Evolutionary conservation across 768 basidiomycete genomes (phyloP).

Genomic region (Boletus subcaerulescens): DNA sequence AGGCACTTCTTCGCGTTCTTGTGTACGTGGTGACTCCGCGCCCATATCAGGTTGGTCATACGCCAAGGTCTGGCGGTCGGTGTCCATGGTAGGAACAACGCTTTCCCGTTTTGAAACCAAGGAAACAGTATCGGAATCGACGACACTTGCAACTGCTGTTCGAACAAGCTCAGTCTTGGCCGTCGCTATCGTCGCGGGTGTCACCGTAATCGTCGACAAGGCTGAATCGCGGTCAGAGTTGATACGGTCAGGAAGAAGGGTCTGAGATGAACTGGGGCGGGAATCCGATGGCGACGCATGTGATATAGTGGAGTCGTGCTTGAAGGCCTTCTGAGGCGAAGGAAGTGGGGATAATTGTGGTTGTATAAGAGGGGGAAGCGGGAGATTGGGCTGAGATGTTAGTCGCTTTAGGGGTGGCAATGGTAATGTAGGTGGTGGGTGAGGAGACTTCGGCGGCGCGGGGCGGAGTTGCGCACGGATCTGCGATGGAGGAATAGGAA

Average conservation of each 20-base stretch:
- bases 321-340: conserved; percentile 1
- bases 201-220: conserved; percentile 45
- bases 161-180: conserved; percentile 48
- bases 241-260: conserved; percentile 12
- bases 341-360: conserved; percentile 11
- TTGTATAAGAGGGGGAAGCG: not conserved
- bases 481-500: conserved; percentile 27
- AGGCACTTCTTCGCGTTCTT: conserved; percentile 9
- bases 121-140: conserved; percentile 34
- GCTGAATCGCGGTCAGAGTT: conserved; percentile 30
- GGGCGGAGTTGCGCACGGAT: conserved; percentile 30
- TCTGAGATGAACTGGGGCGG: conserved; percentile 18
- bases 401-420: conserved; percentile 21
- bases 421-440: conserved; percentile 21
- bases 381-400: conserved; percentile 14
- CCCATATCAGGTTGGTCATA: not conserved
- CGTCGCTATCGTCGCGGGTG: conserved; percentile 40
- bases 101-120: conserved; percentile 14
- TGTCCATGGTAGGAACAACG: conserved; percentile 7
- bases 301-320: not conserved
- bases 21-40: conserved; percentile 4
- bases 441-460: conserved; percentile 20
- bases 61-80: not conserved
- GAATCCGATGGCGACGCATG: conserved; percentile 5
- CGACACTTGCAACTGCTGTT: conserved; percentile 51